Percentiles rank a stretch among this genome's conserved stretches.
These are phyloP conservation scores for Talaromyces stipitatus DNA, from an alignment of 495 filamentous ascomycete species.

Conservation along the genomic window DNA sequence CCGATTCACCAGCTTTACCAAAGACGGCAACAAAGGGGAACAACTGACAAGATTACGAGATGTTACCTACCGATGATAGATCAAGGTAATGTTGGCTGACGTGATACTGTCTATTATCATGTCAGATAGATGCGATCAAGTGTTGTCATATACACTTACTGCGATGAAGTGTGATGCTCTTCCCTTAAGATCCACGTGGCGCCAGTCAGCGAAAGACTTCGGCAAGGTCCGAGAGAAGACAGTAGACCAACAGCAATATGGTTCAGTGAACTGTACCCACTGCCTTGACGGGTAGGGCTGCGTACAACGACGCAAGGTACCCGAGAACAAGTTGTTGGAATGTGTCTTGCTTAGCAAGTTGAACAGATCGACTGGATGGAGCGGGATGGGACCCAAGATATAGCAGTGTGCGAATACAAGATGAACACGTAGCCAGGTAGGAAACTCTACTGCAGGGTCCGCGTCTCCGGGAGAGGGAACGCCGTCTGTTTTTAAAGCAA, in stretches of 20 bases:
- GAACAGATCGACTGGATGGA: not conserved
- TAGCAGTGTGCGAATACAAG: constrained; percentile 8
- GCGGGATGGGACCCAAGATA: not conserved
- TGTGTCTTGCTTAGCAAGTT: not conserved
- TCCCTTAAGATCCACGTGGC: not conserved
- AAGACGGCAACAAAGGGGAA: no score
- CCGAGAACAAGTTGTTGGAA: not conserved
- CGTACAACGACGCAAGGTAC: constrained; percentile 8
- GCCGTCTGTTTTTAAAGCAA: constrained; percentile 8
- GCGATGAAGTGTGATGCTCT: not conserved
- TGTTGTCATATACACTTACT: not conserved
- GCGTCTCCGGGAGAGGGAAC: constrained; percentile 4
- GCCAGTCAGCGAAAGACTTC: not conserved
- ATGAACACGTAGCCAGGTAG: constrained; percentile 6
- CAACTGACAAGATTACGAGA: no score
- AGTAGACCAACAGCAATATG: not conserved
- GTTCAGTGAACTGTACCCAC: not conserved
- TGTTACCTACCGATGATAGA: not conserved
- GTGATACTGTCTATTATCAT: not conserved
- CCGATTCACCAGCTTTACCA: not conserved
- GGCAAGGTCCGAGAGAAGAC: not conserved
- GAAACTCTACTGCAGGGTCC: constrained; percentile 8
- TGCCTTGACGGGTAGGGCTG: constrained; percentile 4
- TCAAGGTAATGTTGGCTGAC: not conserved
- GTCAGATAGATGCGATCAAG: not conserved